phyloP scores from a whole-genome alignment of 73 alveolate genomes.

The Symbiodinium pilosum region DNA sequence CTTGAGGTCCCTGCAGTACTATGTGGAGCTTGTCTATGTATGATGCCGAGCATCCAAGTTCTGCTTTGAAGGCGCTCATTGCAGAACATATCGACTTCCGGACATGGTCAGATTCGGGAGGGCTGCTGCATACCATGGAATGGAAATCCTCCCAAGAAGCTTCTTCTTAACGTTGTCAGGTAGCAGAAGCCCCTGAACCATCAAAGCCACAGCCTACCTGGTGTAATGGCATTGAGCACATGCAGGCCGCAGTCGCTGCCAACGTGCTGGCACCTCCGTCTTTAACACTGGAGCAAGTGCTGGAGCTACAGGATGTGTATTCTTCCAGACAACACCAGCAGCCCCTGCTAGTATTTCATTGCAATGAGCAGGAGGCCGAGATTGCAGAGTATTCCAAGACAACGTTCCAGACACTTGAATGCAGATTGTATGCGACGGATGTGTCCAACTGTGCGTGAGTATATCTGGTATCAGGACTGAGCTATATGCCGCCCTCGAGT shows the following conservation, averaged over 20 bases:
- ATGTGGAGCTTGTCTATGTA: conserved; percentile 87
- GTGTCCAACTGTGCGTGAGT: neutral
- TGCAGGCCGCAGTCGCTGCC: conserved; percentile 85
- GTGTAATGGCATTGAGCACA: no score
- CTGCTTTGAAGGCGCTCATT: conserved; percentile 37
- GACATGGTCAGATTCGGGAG: no score
- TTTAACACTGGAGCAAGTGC: conserved; percentile 61
- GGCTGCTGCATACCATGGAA: no score
- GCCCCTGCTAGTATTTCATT: neutral
- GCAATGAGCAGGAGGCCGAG: conserved; percentile 52
- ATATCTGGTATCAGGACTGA: conserved; percentile 26
- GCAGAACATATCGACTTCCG: no score
- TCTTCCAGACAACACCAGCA: neutral
- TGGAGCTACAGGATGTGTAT: conserved; percentile 30
- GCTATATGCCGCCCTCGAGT: conserved; percentile 14
- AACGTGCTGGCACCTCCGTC: conserved; percentile 85
- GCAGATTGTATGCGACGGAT: neutral
- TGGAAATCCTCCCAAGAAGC: no score
- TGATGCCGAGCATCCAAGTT: conserved; percentile 43
- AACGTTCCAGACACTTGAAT: conserved; percentile 31
- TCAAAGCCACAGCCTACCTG: no score
- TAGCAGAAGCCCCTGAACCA: no score
- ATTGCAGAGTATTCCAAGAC: conserved; percentile 75
- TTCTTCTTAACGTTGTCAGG: no score
- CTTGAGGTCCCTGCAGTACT: no score